phyloP scores from a whole-genome alignment of 2,329 filamentous ascomycete species.

The Davidsoniella neocaledoniae region DNA sequence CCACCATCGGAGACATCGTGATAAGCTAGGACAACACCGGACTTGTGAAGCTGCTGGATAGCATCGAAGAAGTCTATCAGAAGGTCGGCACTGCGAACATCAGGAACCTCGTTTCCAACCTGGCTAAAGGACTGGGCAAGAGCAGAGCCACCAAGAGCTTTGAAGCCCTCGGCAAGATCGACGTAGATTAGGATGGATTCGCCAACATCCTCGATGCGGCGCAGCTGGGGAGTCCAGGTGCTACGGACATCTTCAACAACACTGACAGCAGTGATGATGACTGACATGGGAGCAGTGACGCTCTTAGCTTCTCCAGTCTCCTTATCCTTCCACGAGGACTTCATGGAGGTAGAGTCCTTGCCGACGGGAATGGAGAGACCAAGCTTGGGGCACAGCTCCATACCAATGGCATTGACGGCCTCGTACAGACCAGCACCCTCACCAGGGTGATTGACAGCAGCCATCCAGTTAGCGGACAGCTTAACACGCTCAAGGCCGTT shows the following conservation, averaged over 20 bases:
- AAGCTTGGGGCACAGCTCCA: constrained; percentile 81
- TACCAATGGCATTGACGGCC: constrained; percentile 80
- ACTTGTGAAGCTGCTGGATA: constrained; percentile 45
- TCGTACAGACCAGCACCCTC: constrained; percentile 88
- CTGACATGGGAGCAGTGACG: constrained; percentile 79
- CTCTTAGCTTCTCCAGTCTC: constrained; percentile 53
- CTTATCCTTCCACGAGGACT: constrained; percentile 78
- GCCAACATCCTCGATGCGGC: constrained; percentile 69
- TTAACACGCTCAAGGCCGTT: constrained; percentile 64
- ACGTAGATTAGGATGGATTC: constrained; percentile 82
- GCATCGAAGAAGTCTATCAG: constrained; percentile 89
- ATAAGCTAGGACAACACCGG: constrained; percentile 63
- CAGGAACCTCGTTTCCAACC: constrained; percentile 68
- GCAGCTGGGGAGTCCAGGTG: constrained; percentile 87
- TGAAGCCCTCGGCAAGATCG: constrained; percentile 66
- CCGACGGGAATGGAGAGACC: constrained; percentile 89
- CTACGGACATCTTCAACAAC: constrained; percentile 65
- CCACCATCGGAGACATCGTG: constrained; percentile 92
- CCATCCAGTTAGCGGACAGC: constrained; percentile 98
- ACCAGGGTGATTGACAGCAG: constrained; percentile 79
- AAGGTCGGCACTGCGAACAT: constrained; percentile 65
- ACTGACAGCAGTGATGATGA: constrained; percentile 81
- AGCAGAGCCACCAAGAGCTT: constrained; percentile 77
- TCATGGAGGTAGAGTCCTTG: constrained; percentile 98
- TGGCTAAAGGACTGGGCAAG: constrained; percentile 79